A percentile compares a stretch with the other conserved stretches of the same genome.
phyloP scores from a whole-genome alignment of 495 filamentous ascomycete species.

The Neurospora intermedia region DNA sequence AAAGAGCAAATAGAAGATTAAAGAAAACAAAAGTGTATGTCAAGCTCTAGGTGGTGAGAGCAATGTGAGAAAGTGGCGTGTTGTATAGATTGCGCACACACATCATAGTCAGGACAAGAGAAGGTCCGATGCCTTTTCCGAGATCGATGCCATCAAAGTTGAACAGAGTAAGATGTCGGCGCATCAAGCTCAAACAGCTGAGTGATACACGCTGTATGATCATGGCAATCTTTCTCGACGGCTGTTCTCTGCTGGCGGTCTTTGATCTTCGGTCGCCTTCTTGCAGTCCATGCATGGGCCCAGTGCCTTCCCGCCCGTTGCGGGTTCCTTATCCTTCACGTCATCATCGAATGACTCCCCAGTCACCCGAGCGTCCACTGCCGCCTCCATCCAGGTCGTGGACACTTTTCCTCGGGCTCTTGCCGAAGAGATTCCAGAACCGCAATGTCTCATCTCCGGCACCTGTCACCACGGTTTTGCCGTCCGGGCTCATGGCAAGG shows the following conservation, averaged over 20 bases:
- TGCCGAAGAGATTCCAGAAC: constrained; percentile 89
- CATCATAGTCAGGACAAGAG: neutral
- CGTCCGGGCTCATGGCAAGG: constrained; percentile 93
- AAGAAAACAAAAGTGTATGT: neutral
- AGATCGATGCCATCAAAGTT: neutral
- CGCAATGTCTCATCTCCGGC: constrained; percentile 92
- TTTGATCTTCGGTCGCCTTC: neutral
- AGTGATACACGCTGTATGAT: neutral
- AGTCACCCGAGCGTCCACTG: constrained; percentile 51
- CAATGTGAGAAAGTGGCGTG: neutral
- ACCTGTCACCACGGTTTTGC: constrained; percentile 85
- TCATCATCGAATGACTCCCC: constrained; percentile 58
- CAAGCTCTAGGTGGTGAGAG: neutral
- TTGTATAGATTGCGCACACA: neutral
- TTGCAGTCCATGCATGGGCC: neutral
- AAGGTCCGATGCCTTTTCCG: neutral
- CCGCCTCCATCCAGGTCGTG: constrained; percentile 34
- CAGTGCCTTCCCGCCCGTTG: constrained; percentile 1
- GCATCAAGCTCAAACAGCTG: neutral
- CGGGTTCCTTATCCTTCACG: neutral
- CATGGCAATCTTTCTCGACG: neutral
- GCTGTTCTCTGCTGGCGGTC: neutral
- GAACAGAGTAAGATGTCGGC: neutral
- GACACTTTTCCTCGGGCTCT: constrained; percentile 41
- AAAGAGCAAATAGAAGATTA: neutral